These are phyloP conservation scores for Sporothrix humicola DNA, from an alignment of 2,329 filamentous ascomycete genomes.

Conservation along the genomic window DNA sequence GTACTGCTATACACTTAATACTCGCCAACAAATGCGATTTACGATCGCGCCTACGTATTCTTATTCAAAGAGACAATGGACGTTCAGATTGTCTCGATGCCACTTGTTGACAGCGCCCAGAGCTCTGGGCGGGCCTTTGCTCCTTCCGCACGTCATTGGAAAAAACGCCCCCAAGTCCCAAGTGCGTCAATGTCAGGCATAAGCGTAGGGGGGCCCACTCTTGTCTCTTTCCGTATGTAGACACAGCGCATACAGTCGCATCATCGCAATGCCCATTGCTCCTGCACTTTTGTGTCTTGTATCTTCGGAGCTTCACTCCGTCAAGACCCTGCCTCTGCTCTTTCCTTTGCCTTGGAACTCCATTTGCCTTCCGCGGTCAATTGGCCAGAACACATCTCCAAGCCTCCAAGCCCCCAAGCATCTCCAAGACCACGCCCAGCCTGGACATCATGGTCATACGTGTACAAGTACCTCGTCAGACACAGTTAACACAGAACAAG, in stretches of 20 bases:
- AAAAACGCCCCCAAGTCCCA: not conserved
- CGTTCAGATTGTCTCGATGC: not conserved
- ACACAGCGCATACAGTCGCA: constrained; percentile 8
- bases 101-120: not conserved
- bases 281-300: not conserved
- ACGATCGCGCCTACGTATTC: not conserved
- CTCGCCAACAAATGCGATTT: not conserved
- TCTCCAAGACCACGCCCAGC: not conserved
- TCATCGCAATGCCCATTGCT: not conserved
- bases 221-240: constrained; percentile 4
- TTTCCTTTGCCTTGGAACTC: not conserved
- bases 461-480: not conserved
- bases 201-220: not conserved
- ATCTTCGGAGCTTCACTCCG: not conserved
- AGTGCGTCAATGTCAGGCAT: constrained; percentile 21
- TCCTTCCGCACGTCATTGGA: constrained; percentile 10
- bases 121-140: not conserved
- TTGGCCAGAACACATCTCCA: not conserved
- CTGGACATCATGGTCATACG: not conserved
- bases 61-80: not conserved
- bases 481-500: not conserved
- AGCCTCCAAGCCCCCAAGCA: constrained; percentile 1
- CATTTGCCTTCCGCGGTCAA: not conserved
- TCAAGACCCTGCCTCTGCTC: not conserved
- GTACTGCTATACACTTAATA: not conserved